These are phyloP conservation scores for Aphanomyces invadans DNA, from an alignment of 352 stramenopile genomes.

Conservation along the genomic window DNA sequence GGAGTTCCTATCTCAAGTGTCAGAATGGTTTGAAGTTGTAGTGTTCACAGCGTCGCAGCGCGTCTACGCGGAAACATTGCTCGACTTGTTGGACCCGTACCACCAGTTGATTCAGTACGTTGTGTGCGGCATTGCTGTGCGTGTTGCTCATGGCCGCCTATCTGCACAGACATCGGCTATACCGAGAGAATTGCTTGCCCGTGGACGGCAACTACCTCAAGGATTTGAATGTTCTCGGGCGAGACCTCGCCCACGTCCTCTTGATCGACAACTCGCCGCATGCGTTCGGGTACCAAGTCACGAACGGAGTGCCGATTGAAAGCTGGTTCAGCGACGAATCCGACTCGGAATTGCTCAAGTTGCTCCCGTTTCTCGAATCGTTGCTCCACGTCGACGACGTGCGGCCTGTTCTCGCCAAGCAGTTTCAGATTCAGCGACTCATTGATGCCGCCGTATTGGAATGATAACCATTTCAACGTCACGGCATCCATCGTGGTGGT, in stretches of 20 bases:
- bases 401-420: conserved; percentile 75
- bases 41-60: conserved; percentile 97
- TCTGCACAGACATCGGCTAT: conserved; percentile 83
- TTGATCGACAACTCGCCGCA: conserved; percentile 98
- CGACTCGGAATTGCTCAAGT: conserved; percentile 94
- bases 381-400: conserved; percentile 86
- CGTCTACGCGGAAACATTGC: conserved; percentile 94
- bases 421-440: conserved; percentile 89
- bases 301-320: conserved; percentile 98
- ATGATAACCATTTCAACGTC: no score
- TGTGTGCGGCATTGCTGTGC: not conserved
- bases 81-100: conserved; percentile 95
- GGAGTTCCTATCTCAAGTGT: conserved; percentile 90
- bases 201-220: conserved; percentile 99
- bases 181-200: conserved; percentile 91
- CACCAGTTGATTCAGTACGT: conserved; percentile 81
- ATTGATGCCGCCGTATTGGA: conserved; percentile 45
- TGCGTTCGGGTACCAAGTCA: conserved; percentile 97
- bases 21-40: conserved; percentile 96
- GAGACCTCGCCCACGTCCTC: conserved; percentile 84
- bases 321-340: conserved; percentile 96
- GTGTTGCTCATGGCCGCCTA: conserved; percentile 20
- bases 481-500: no score
- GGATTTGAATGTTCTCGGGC: conserved; percentile 94
- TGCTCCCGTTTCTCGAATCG: conserved; percentile 92